Conservation (phyloP, 192 early-diverging fungal species). For the Gonapodya sp. region DNA sequence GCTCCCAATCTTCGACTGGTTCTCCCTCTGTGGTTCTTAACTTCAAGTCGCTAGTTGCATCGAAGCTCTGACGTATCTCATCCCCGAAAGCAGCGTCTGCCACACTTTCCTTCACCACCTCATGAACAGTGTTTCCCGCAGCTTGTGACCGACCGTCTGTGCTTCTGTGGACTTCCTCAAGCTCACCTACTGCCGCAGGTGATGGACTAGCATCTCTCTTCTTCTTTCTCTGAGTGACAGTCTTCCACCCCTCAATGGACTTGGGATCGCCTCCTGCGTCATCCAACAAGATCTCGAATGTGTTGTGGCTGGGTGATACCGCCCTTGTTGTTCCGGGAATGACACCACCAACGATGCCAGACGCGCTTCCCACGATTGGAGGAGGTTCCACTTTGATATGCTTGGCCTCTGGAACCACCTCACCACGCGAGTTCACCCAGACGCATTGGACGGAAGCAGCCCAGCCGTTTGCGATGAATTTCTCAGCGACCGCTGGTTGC, state of each 20-base stretch:
- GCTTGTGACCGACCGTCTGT: background rate
- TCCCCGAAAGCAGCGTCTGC: background rate
- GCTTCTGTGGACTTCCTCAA: background rate
- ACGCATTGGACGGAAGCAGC: background rate
- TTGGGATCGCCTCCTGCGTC: background rate
- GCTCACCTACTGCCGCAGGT: background rate
- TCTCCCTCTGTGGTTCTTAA: background rate
- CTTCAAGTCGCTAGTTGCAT: background rate
- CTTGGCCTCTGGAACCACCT: background rate
- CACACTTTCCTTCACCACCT: background rate
- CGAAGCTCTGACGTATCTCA: background rate
- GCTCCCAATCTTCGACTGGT: background rate
- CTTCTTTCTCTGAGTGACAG: background rate
- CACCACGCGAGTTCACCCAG: background rate
- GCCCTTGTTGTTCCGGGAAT: background rate
- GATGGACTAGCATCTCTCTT: background rate
- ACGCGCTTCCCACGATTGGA: background rate
- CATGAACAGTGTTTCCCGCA: background rate
- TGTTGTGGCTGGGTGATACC: background rate
- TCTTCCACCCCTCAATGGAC: background rate
- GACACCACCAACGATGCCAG: background rate
- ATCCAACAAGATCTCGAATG: background rate
- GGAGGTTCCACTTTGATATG: background rate
- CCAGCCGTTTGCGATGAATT: constrained; percentile 4
- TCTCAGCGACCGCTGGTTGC: background rate